Percentiles rank a stretch among this genome's conserved stretches.
Evolutionary conservation across 2,329 filamentous ascomycete genomes (phyloP).

Genomic region (Sporothrix euskadiensis): DNA sequence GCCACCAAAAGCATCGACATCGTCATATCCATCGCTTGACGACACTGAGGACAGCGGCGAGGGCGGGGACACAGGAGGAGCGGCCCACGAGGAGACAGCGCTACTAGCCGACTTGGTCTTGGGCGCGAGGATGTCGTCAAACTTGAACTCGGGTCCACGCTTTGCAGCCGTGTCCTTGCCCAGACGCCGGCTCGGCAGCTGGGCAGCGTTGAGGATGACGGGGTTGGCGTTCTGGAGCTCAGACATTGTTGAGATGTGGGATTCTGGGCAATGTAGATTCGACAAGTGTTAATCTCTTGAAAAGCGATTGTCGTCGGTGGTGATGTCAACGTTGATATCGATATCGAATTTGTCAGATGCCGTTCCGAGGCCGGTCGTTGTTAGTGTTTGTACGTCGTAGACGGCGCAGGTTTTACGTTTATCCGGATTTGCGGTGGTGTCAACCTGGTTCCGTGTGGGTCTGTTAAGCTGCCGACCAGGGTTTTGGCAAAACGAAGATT

Average conservation of each 20-base stretch:
- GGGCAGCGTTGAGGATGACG: conserved; percentile 82
- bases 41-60: conserved; percentile 43
- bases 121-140: conserved; percentile 50
- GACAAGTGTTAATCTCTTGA: background rate
- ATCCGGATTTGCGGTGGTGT: background rate
- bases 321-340: conserved; percentile 4
- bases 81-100: conserved; percentile 34
- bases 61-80: conserved; percentile 27
- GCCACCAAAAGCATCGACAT: conserved; percentile 23
- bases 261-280: background rate
- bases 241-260: conserved; percentile 39
- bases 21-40: conserved; percentile 36
- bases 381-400: background rate
- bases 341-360: conserved; percentile 15
- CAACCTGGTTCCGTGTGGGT: conserved; percentile 4
- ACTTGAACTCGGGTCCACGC: conserved; percentile 51
- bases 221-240: conserved; percentile 80
- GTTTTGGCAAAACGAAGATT: background rate
- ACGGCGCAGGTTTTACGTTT: conserved; percentile 18
- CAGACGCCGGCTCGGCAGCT: conserved; percentile 78
- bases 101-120: conserved; percentile 42
- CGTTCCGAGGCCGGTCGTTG: conserved; percentile 16
- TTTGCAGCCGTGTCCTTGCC: conserved; percentile 51
- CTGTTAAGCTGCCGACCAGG: conserved; percentile 1
- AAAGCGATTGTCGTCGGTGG: background rate